Evolutionary conservation across 768 basidiomycete species (phyloP).

Genomic region (Collybia mongolica): DNA sequence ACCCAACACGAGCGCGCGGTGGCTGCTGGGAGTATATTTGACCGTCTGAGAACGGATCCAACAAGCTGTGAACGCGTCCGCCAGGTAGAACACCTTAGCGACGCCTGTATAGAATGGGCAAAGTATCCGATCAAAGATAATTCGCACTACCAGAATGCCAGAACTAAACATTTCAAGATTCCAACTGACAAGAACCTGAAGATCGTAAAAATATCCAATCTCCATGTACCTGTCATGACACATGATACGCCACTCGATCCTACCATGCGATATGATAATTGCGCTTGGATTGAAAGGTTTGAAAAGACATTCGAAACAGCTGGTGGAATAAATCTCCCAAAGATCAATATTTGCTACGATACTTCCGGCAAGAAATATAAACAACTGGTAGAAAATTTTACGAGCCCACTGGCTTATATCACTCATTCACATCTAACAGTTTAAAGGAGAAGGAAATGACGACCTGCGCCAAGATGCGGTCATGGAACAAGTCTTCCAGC

Average conservation of each 20-base stretch:
- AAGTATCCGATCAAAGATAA: constrained; percentile 50
- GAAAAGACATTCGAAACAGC: constrained; percentile 55
- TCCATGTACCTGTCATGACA: constrained; percentile 86
- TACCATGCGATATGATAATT: constrained; percentile 63
- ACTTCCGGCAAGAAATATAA: constrained; percentile 63
- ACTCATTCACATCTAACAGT: constrained; percentile 41
- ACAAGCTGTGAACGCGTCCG: constrained; percentile 35
- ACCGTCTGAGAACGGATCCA: constrained; percentile 45
- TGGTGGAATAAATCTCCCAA: constrained; percentile 83
- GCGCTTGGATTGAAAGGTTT: constrained; percentile 70
- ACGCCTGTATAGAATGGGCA: constrained; percentile 74
- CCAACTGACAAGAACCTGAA: constrained; percentile 34
- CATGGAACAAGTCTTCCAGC: constrained; percentile 96
- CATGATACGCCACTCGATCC: constrained; percentile 65
- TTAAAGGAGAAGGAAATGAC: constrained; percentile 89
- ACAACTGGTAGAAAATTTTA: constrained; percentile 52
- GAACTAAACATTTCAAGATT: constrained; percentile 32
- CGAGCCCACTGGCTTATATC: background rate
- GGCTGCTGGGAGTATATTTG: constrained; percentile 65
- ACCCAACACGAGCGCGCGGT: constrained; percentile 57
- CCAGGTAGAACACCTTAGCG: constrained; percentile 59
- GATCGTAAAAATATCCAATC: constrained; percentile 47
- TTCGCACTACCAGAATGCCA: constrained; percentile 11
- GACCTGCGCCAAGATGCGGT: constrained; percentile 97
- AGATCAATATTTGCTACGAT: constrained; percentile 72